These are phyloP conservation scores for Kazachstania bromeliacearum DNA, from an alignment of 805 yeast species.

Conservation along the genomic window DNA sequence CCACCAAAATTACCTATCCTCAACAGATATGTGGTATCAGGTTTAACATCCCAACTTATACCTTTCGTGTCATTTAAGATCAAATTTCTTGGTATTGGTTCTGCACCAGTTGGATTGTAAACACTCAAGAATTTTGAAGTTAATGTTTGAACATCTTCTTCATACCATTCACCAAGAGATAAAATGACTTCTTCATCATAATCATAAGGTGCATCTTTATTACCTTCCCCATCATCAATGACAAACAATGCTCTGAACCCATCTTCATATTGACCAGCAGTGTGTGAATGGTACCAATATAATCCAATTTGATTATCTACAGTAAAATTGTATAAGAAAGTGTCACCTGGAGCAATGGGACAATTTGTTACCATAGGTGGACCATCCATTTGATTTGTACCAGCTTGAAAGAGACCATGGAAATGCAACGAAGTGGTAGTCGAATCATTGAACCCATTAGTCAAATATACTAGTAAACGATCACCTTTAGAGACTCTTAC, in stretches of 20 bases:
- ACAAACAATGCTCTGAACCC: constrained; percentile 79
- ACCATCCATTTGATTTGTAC: constrained; percentile 78
- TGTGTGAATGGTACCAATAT: constrained; percentile 96
- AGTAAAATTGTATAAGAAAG: constrained; percentile 78
- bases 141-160: constrained; percentile 42
- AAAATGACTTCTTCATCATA: constrained; percentile 73
- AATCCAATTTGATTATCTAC: constrained; percentile 76
- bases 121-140: constrained; percentile 49
- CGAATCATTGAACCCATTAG: constrained; percentile 58
- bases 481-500: constrained; percentile 73
- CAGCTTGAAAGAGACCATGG: constrained; percentile 81
- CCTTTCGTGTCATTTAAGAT: constrained; percentile 76
- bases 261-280: constrained; percentile 83
- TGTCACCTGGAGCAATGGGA: constrained; percentile 74
- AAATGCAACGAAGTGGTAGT: constrained; percentile 73
- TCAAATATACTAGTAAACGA: constrained; percentile 58
- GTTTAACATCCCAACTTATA: constrained; percentile 68
- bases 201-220: constrained; percentile 49
- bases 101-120: constrained; percentile 95
- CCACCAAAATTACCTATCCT: constrained; percentile 84
- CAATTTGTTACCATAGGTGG: constrained; percentile 84
- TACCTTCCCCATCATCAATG: constrained; percentile 51
- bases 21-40: constrained; percentile 74
- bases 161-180: constrained; percentile 84
- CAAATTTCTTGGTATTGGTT: constrained; percentile 81